Conservation (phyloP, 805 yeast genomes). For the Metschnikowia amazonensis region DNA sequence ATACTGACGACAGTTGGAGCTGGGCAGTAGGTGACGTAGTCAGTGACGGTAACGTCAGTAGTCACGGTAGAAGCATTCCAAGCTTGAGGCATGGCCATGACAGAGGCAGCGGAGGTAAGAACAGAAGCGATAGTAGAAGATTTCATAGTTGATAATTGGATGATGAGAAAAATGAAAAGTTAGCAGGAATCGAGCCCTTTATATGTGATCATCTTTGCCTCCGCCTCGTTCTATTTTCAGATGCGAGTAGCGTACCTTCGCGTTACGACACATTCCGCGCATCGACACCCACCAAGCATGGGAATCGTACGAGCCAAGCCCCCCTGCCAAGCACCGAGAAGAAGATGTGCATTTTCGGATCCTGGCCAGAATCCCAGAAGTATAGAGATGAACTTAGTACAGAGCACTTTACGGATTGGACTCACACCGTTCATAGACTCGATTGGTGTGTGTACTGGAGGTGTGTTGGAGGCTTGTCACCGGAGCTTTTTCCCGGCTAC, state of each 20-base stretch:
- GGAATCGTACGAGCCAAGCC: too few species aligned
- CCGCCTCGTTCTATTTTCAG: neutral
- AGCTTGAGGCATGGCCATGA: neutral
- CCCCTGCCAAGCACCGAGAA: too few species aligned
- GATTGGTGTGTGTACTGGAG: too few species aligned
- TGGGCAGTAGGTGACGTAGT: constrained; percentile 38
- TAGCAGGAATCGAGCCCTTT: neutral
- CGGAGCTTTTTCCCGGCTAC: too few species aligned
- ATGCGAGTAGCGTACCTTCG: neutral
- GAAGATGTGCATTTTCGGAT: too few species aligned
- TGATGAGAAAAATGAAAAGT: neutral
- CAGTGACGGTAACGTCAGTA: constrained; percentile 32
- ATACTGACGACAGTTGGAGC: constrained; percentile 30
- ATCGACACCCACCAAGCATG: too few species aligned
- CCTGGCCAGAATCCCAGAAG: too few species aligned
- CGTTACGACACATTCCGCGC: constrained; percentile 1
- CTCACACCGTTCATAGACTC: too few species aligned
- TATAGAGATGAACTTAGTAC: too few species aligned
- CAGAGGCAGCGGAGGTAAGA: constrained; percentile 1
- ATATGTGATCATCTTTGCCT: neutral
- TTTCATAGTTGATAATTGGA: neutral
- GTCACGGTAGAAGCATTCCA: constrained; percentile 8
- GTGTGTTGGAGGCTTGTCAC: too few species aligned
- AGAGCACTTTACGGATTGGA: too few species aligned
- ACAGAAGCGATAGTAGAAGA: constrained; percentile 1